Conservation (phyloP, 1,284 basidiomycete species). For the Coriolopsis trogii region DNA sequence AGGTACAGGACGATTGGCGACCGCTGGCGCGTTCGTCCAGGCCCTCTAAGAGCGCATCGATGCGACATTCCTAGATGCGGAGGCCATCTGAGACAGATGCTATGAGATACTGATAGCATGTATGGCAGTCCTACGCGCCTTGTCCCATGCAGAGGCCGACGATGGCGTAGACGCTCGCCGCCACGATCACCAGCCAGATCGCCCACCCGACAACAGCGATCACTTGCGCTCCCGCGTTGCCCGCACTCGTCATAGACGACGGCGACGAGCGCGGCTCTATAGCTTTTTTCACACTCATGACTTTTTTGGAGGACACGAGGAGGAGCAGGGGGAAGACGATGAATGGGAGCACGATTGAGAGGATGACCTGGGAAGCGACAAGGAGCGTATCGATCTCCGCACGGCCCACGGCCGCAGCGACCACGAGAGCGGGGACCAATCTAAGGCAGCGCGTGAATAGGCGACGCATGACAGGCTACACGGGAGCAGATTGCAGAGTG, state of each 20-base stretch:
- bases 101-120: too few species aligned
- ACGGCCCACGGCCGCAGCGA: constrained; percentile 78
- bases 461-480: constrained; percentile 84
- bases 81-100: too few species aligned
- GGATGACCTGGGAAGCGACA: constrained; percentile 86
- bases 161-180: constrained; percentile 72
- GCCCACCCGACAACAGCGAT: constrained; percentile 56
- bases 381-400: constrained; percentile 82
- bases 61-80: too few species aligned
- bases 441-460: constrained; percentile 84
- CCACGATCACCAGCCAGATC: constrained; percentile 65
- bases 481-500: not conserved
- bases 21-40: too few species aligned
- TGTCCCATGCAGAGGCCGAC: constrained; percentile 48
- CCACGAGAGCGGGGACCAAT: constrained; percentile 84
- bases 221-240: constrained; percentile 32
- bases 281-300: constrained; percentile 65
- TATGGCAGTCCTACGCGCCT: constrained; percentile 7
- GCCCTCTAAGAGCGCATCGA: too few species aligned
- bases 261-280: not conserved
- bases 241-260: not conserved
- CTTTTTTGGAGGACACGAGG: constrained; percentile 67
- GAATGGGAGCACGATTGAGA: constrained; percentile 90
- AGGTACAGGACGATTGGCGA: too few species aligned
- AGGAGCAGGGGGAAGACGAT: constrained; percentile 81